Percentiles rank a stretch among this genome's conserved stretches.
These are phyloP conservation scores for Cercophora sp. DNA, from an alignment of 495 filamentous ascomycete genomes.

Conservation along the genomic window DNA sequence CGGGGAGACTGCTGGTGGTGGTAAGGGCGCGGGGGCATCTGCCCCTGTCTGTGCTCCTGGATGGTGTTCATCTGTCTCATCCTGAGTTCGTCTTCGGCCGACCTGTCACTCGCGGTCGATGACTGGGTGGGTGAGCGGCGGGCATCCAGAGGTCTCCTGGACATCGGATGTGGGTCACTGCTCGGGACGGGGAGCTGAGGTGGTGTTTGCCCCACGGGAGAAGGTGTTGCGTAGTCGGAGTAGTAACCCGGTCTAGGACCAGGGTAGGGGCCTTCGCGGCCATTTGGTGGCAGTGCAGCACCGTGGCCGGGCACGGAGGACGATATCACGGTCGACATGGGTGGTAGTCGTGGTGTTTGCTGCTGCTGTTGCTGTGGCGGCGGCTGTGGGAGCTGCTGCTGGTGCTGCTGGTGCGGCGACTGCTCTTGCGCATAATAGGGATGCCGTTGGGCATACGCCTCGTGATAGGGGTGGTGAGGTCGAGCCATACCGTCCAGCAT, in stretches of 20 bases:
- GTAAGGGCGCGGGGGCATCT: constrained; percentile 19
- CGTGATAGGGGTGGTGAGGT: constrained; percentile 39
- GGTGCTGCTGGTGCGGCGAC: constrained; percentile 16
- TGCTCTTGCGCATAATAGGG: constrained; percentile 39
- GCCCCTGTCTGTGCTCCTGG: constrained; percentile 21
- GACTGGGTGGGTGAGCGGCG: constrained; percentile 34
- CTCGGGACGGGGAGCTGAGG: constrained; percentile 32
- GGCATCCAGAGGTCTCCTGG: constrained; percentile 31
- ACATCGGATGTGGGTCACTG: constrained; percentile 29
- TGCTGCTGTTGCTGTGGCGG: constrained; percentile 10
- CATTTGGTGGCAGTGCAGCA: constrained; percentile 19
- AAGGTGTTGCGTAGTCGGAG: constrained; percentile 35
- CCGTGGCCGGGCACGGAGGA: constrained; percentile 18
- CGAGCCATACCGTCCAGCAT: constrained; percentile 47
- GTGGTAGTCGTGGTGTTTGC: constrained; percentile 26
- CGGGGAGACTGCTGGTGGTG: constrained; percentile 22
- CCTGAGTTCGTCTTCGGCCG: constrained; percentile 31
- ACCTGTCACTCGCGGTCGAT: constrained; percentile 34
- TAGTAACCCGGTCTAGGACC: constrained; percentile 21
- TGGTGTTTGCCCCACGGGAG: constrained; percentile 34
- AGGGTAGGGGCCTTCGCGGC: constrained; percentile 26
- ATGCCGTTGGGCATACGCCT: constrained; percentile 38
- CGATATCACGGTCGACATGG: constrained; percentile 30
- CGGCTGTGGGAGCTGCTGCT: constrained; percentile 11
- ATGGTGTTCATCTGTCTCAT: constrained; percentile 23